Evolutionary conservation across 1,139 yeast species (phyloP), one percentile per base, ranked within the genome.

Genomic region (Barnettozyma hawaiiensis): DNA sequence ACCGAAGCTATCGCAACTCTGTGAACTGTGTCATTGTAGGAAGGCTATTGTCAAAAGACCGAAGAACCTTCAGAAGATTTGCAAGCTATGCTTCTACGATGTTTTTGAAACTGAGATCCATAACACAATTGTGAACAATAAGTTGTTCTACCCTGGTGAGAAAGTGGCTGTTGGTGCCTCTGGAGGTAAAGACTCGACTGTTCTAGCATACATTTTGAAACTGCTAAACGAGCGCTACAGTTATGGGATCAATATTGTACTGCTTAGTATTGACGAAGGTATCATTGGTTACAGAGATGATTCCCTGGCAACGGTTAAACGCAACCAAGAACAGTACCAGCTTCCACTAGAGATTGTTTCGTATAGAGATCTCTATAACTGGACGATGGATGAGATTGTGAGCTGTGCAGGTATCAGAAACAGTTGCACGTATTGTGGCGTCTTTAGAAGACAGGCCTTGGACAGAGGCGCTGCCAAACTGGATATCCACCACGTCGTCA

Each of bases 341-440:
- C 78, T 94, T 79, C 96, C 95, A 0, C 67, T 94, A 44, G 92
- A 86, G 58, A 89, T 94, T 45, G 84, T 94, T 6, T 85, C 96
- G 6, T 94, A 92, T 58, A 80, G 80, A 50, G 96, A 90, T 31
- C 69, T 94, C 18, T 94, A 92, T 59, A 73, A 82, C 59, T 94
- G 99, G 99, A 86, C 96, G 9, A 92, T 94, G 99, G 99, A 94
- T 65, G 95, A 89, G 58, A 87, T 94, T 41, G 99, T 94, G 1
- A 81, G 92, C 2, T 87, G 95, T 62, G 94, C 96, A 2, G 98
- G 98, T 9, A 82, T 86, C 40, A 75, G 96, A 61, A 87, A 89
- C 51, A 87, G 95, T 58, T 94, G 99, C 65, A 94, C 99, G 0
- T 94, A 92, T 61, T 94, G 99, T 68, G 99, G 99, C 40, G 98